phyloP scores from a whole-genome alignment of 306 rosid genomes.

The Gastrolobium bilobum region DNA sequence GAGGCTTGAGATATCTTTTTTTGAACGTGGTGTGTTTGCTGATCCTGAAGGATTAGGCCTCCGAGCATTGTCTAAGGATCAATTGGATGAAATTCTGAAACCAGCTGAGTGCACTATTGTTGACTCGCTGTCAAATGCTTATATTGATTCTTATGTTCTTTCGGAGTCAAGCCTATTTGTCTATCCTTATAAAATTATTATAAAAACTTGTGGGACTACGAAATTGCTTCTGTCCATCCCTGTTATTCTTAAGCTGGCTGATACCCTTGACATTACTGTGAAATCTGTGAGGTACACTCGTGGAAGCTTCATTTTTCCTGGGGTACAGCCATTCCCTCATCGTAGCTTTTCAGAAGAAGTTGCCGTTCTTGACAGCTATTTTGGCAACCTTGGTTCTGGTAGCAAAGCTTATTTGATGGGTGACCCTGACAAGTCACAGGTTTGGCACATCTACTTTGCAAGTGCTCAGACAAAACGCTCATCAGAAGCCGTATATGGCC shows the following conservation, averaged over 20 bases:
- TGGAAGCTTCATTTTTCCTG: slow-evolving; percentile 92
- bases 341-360: slow-evolving; percentile 86
- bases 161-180: slow-evolving; percentile 95
- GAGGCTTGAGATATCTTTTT: slow-evolving; percentile 91
- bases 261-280: slow-evolving; percentile 68
- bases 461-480: slow-evolving; percentile 52
- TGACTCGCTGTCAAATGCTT: slow-evolving; percentile 74
- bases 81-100: slow-evolving; percentile 81
- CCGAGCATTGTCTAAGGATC: slow-evolving; percentile 70
- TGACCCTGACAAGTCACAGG: slow-evolving; percentile 61
- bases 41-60: slow-evolving; percentile 84
- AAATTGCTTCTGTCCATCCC: slow-evolving; percentile 90
- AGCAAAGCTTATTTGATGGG: slow-evolving; percentile 83
- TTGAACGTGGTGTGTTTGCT: slow-evolving; percentile 68
- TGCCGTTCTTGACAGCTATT: slow-evolving; percentile 74
- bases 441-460: slow-evolving; percentile 94
- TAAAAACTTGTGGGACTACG: slow-evolving; percentile 96
- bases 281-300: slow-evolving; percentile 84
- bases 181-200: slow-evolving; percentile 79
- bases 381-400: slow-evolving; percentile 71
- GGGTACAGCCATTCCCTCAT: slow-evolving; percentile 87
- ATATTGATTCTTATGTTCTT: slow-evolving; percentile 91
- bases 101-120: slow-evolving; percentile 97
- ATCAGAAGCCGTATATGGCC: slow-evolving; percentile 64
- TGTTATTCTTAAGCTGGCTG: slow-evolving; percentile 77